A percentile compares a stretch with the other conserved stretches of the same genome.
Evolutionary conservation across 208 protist genomes (phyloP).

Genomic region (Acanthamoeba culbertsoni): DNA sequence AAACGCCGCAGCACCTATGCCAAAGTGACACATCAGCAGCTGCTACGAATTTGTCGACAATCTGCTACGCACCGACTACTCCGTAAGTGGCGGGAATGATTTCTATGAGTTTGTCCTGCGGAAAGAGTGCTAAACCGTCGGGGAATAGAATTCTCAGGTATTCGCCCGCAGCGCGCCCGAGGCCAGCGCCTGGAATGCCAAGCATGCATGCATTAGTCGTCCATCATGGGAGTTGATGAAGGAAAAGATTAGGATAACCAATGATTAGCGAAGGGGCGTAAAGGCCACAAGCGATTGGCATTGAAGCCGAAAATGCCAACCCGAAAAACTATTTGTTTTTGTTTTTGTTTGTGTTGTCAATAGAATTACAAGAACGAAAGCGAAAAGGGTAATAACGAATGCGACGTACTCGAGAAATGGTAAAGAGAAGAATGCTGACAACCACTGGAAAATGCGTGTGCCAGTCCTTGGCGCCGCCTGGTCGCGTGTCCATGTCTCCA

Average conservation of each 20-base stretch:
- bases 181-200: neutral
- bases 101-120: neutral
- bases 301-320: neutral
- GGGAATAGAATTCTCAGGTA: neutral
- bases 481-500: neutral
- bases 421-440: neutral
- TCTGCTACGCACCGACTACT: neutral
- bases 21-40: neutral
- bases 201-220: neutral
- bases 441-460: neutral
- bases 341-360: too few species aligned
- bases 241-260: neutral
- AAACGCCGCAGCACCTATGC: constrained; percentile 34
- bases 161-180: constrained; percentile 23
- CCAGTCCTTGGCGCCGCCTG: constrained; percentile 17
- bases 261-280: constrained; percentile 52
- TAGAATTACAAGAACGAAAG: too few species aligned
- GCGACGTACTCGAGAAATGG: neutral
- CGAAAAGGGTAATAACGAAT: neutral
- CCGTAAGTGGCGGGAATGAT: constrained; percentile 53
- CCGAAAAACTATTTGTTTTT: neutral
- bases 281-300: constrained; percentile 50
- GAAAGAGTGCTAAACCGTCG: neutral
- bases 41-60: neutral
- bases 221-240: neutral